Conservation (phyloP, 1,284 basidiomycete genomes). For the Ceratobasidium sp. region DNA sequence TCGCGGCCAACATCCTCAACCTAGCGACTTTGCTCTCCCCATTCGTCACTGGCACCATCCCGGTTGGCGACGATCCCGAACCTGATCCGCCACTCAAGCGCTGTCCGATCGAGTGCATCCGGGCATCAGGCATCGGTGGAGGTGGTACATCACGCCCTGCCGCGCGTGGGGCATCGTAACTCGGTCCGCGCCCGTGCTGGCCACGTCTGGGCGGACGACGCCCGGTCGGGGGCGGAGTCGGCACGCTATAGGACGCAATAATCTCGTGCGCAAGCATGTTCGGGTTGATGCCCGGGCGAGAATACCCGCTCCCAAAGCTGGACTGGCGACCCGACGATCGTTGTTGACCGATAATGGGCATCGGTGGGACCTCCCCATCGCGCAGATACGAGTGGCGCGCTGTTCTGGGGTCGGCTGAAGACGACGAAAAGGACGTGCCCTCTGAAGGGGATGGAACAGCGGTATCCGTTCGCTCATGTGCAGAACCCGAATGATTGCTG, state of each 20-base stretch:
- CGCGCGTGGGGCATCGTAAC: conserved; percentile 10
- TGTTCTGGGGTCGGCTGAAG: conserved; percentile 22
- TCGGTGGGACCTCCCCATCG: conserved; percentile 21
- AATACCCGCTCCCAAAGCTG: conserved; percentile 10
- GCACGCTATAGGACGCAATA: conserved; percentile 34
- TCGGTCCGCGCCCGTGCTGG: conserved; percentile 8
- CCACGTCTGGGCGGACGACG: conserved; percentile 3
- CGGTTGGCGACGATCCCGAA: conserved; percentile 54
- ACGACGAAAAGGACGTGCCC: conserved; percentile 34
- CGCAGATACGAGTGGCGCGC: conserved; percentile 15
- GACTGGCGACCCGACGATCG: neutral
- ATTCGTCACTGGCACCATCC: conserved; percentile 46
- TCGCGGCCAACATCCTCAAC: conserved; percentile 45
- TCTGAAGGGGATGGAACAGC: conserved; percentile 36
- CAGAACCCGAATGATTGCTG: conserved; percentile 30
- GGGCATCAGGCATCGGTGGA: conserved; percentile 62
- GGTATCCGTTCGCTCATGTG: conserved; percentile 31
- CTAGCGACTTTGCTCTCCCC: conserved; percentile 46
- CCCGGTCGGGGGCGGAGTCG: conserved; percentile 29
- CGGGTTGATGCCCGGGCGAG: conserved; percentile 7
- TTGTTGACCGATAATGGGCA: conserved; percentile 8
- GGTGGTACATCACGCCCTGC: conserved; percentile 60
- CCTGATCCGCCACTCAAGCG: conserved; percentile 52
- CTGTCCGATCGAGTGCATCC: conserved; percentile 64
- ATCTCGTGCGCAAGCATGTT: conserved; percentile 35